Percentiles rank a stretch among this genome's conserved stretches.
Conservation (phyloP, 2,329 filamentous ascomycete genomes). For the Penicillium expansum region DNA sequence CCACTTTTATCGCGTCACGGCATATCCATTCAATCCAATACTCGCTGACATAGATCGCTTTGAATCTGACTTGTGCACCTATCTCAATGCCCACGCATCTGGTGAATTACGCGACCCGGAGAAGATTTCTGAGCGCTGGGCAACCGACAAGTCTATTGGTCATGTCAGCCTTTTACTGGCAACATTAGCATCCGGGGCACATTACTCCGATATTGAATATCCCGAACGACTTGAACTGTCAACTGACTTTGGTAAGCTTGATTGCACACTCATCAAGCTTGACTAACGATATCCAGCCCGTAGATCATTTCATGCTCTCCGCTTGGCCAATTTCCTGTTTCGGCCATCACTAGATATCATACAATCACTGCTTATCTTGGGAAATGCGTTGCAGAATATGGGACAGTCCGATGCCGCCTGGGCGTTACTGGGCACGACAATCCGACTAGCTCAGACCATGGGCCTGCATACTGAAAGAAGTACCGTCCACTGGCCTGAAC, state of each 20-base stretch:
- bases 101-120: conserved; percentile 23
- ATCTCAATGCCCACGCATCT: conserved; percentile 26
- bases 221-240: conserved; percentile 25
- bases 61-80: conserved; percentile 31
- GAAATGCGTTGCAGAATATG: conserved; percentile 45
- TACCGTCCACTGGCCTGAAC: conserved; percentile 24
- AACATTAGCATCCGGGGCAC: conserved; percentile 30
- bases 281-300: conserved; percentile 19
- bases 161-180: conserved; percentile 32
- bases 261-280: neutral
- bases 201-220: conserved; percentile 32
- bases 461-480: conserved; percentile 40
- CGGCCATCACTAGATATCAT: conserved; percentile 56
- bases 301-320: conserved; percentile 50
- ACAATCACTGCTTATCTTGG: conserved; percentile 55
- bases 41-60: conserved; percentile 31
- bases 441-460: conserved; percentile 34
- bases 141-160: conserved; percentile 26
- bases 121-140: conserved; percentile 25
- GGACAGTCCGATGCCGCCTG: conserved; percentile 35
- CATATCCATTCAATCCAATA: conserved; percentile 34
- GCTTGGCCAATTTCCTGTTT: conserved; percentile 58
- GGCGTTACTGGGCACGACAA: conserved; percentile 32
- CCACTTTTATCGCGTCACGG: conserved; percentile 29
- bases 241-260: conserved; percentile 28